A percentile compares a stretch with the other conserved stretches of the same genome.
phyloP scores from a whole-genome alignment of 768 basidiomycete species.

The Mycena maculata region DNA sequence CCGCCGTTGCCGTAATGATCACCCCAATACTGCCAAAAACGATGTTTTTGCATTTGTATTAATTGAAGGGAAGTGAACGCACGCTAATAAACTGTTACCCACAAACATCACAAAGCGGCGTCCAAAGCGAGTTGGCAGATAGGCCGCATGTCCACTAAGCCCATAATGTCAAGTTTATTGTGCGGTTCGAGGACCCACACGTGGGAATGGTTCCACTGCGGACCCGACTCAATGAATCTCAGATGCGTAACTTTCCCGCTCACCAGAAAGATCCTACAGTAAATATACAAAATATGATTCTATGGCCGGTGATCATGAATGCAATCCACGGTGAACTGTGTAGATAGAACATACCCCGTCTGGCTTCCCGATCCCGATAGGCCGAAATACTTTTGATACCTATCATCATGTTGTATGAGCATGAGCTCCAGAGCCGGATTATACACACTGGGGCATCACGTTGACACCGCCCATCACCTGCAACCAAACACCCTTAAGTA shows the following conservation, averaged over 20 bases:
- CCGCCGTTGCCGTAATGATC: constrained; percentile 61
- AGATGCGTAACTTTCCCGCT: constrained; percentile 19
- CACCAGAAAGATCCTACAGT: constrained; percentile 57
- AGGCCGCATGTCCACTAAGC: no score
- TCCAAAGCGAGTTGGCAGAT: constrained; percentile 59
- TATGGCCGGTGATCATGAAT: constrained; percentile 53
- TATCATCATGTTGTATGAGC: not conserved
- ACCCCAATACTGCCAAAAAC: constrained; percentile 53
- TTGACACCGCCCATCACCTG: constrained; percentile 67
- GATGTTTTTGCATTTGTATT: not conserved
- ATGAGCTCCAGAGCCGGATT: not conserved
- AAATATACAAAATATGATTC: constrained; percentile 66
- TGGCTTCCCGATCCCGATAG: constrained; percentile 47
- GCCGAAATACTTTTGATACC: constrained; percentile 59
- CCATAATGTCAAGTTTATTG: not conserved
- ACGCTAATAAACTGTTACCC: constrained; percentile 60
- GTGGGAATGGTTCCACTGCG: constrained; percentile 55
- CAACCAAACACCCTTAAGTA: not conserved
- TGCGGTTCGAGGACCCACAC: constrained; percentile 47
- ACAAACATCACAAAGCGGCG: constrained; percentile 63
- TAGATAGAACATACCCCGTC: constrained; percentile 15
- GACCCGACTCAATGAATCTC: constrained; percentile 3
- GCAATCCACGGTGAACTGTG: not conserved
- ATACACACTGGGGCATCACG: constrained; percentile 52
- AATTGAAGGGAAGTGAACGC: constrained; percentile 32